Evolutionary conservation across 495 filamentous ascomycete species (phyloP), one percentile per base, ranked within the genome.

Genomic region (Aspergillus nanangensis): DNA sequence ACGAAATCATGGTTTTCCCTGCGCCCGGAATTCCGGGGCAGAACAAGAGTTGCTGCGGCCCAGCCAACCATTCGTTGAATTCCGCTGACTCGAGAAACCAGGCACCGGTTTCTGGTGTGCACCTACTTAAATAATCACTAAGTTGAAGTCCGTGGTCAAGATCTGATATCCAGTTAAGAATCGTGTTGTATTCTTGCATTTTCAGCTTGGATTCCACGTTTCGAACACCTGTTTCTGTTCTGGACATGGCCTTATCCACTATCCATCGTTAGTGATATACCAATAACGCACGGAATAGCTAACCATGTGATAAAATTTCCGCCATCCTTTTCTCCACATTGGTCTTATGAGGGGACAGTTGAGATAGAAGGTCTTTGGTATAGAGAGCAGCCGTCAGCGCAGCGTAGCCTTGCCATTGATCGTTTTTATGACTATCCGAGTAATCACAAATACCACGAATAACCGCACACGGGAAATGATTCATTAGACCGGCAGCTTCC

Each of bases 11-110:
- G 18, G 70, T 71, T 52, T 73, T 73, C 3, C 70, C 68, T 0
- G 60, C 62, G 23, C 71, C 65, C 1, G 57, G 62, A 18, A 72
- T 69, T 0, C 75, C 75, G 1, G 64, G 58, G 44, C 69, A 80
- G 41, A 69, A 75, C 2, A 76, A 47, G 0, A 50, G 71, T 42
- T 65, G 42, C 0, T 53, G 45, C 20, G 39, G 23, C 1, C 10
- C 41, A 0, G 44, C 27, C 1, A 69, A 2, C 72, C 72, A 77
- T 1, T 15, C 11, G 14, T 49, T 48, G 41, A 62, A 79, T 9
- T 62, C 50, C 0, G 42, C 14, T 5, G 63, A 63, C 3, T 70
- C 38, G 2, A 77, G 52, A 18, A 80, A 46, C 73, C 70, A 80
- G 47, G 61, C 39, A 0, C 72, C 65, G 1, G 71, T 74, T 8